Base-by-base conservation (phyloP, 2,329 filamentous ascomycete genomes). In the Ramularia collo-cygni region DNA sequence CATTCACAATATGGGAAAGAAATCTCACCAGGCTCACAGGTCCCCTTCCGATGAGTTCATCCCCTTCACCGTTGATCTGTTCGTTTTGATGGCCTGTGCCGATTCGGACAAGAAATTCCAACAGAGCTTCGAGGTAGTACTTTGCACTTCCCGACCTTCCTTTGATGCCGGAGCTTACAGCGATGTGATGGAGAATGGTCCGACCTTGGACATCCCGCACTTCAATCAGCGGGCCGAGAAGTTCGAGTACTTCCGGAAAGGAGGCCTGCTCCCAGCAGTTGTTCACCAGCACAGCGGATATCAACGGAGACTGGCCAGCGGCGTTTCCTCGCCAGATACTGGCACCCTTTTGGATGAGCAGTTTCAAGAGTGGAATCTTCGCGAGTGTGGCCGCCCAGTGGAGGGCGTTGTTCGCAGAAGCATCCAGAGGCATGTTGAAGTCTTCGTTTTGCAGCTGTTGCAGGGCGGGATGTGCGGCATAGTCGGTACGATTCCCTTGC, bases 321-420 rank as follows among this genome's bases (percentile, higher is more conserved):
- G 81, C 80, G 56, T 96, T 98, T 1, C 94, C 83, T 19, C 92
- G 78, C 59, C 82, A 85, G 33, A 94, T 87, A 51, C 82, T 94
- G 1, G 90, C 89, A 1, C 92, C 92, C 33, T 83, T 83, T 4
- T 79, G 74, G 40, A 96, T 85, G 8, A 98, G 72, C 0, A 89
- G 76, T 38, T 85, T 80, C 41, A 96, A 71, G 4, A 98, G 72
- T 1, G 85, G 77, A 60, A 94, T 82, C 12, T 90, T 83, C 2
- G 88, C 88, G 33, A 98, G 72, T 4, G 92, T 95, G 4, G 92
- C 88, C 2, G 92, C 92, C 92, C 92, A 98, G 58, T 96, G 90
- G 28, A 98, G 70, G 2, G 89, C 89, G 13, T 88, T 96, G 57
- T 96, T 87, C 26, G 81, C 81, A 43, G 87, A 87, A 17, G 82